Base-by-base conservation (phyloP, 345 rosid species). In the Acer saccharum region DNA sequence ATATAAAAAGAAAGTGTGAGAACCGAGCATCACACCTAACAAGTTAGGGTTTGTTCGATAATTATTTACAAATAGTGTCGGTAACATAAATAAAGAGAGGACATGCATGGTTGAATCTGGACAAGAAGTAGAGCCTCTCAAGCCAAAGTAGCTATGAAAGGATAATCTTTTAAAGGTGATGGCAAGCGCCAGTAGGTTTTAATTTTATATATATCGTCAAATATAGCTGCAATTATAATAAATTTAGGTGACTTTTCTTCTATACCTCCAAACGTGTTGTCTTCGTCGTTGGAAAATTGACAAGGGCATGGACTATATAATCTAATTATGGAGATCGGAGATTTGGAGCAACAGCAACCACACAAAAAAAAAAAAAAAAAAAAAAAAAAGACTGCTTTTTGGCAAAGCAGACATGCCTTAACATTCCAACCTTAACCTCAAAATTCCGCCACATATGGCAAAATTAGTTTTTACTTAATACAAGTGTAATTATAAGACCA, bases 361-460 rank as follows among this genome's bases (percentile, higher is more conserved):
- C 84, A 50, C 0, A n/a, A 43, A 25, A 46, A 16, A 12, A 50
- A 13, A 0, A 3, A 14, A 0, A n/a, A n/a, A n/a, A n/a, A 43
- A 25, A 46, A 16, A 12, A 50, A 13, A 0, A 3, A 14, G 0
- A 14, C 7, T 16, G 8, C 4, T 54, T 54, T 54, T 54, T 3
- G 6, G 58, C n/a, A 54, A 14, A 54, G 58, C 58, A 54, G 58
- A 16, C 55, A 23, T 23, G 41, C 57, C 14, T 6, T 46, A 9
- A 5, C 61, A 74, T 27, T 74, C 69, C 69, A 21, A 48, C 7
- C 23, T 48, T 10, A 18, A 17, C 58, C 58, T 69, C 10, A 35
- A 78, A 73, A 78, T 76, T 84, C 82, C 81, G 81, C 79, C 82
- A 68, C 65, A n/a, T 21, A 76, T 9, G 78, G 68, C 62, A 57